Percentiles rank a stretch among this genome's conserved stretches.
Evolutionary conservation across 306 rosid species (phyloP).

Genomic region (Lathyrus sativus): DNA sequence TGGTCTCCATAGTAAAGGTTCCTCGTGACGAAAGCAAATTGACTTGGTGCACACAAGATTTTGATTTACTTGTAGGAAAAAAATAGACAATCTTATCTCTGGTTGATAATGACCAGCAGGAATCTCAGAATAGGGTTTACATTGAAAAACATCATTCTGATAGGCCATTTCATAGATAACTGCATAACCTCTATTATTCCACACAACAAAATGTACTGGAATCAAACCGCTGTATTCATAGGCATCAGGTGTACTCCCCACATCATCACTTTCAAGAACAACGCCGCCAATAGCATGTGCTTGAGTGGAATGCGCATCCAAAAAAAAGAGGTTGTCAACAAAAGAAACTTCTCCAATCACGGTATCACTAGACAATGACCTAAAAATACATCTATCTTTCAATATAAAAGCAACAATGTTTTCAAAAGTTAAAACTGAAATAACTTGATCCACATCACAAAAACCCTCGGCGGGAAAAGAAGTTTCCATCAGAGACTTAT

Average conservation of each 20-base stretch:
- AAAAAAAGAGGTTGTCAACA: conserved; percentile 39
- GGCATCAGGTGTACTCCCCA: conserved; percentile 33
- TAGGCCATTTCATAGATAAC: conserved; percentile 55
- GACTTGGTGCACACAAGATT: conserved; percentile 68
- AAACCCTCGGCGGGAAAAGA: conserved; percentile 54
- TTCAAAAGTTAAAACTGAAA: conserved; percentile 53
- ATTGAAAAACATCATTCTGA: conserved; percentile 57
- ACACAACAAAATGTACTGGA: conserved; percentile 53
- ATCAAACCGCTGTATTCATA: conserved; percentile 38
- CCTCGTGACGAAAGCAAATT: conserved; percentile 60
- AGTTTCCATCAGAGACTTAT: conserved; percentile 48
- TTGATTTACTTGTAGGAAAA: conserved; percentile 54
- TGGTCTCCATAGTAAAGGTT: conserved; percentile 77
- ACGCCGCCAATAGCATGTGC: conserved; percentile 58
- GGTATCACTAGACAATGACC: conserved; percentile 52
- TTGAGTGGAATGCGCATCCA: conserved; percentile 45
- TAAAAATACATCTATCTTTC: conserved; percentile 63
- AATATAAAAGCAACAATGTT: conserved; percentile 57
- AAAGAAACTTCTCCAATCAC: conserved; percentile 69
- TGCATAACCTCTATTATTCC: conserved; percentile 75
- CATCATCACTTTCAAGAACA: conserved; percentile 59
- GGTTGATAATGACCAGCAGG: conserved; percentile 54
- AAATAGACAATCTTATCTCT: conserved; percentile 50
- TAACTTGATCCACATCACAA: conserved; percentile 50
- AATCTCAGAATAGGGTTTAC: conserved; percentile 65